Evolutionary conservation across 805 yeast species (phyloP), one percentile per base, ranked within the genome.

Genomic region (Monosporozyma siamensis): DNA sequence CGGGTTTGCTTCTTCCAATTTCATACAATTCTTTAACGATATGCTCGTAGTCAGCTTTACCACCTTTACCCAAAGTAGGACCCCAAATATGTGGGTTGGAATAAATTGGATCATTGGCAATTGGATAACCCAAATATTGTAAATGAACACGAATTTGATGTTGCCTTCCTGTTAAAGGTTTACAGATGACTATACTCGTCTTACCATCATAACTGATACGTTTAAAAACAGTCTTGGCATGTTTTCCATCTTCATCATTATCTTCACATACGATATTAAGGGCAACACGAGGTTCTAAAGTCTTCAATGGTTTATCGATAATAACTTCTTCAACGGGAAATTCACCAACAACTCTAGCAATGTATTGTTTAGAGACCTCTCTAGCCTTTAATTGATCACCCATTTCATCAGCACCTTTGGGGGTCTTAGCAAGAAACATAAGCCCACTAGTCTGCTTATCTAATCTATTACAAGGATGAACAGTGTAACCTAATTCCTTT

Each of bases 71-170:
- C 35, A 90, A 61, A 0, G 59, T 53, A 0, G 69, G 62, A 0
- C 97, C 97, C 96, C 97, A 92, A 0, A 85, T 80, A n/a, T 63
- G 59, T 14, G 72, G 74, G 51, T 83, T 85, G 2, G 95, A 81
- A 56, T 87, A 90, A 1, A 88, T 71, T 0, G 96, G 96, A 59
- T 90, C 98, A 56, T 90, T 89, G 3, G 83, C 86, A 37, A 90
- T 90, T 0, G 97, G 95, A 56, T 69, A 74, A 0, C 97, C 97
- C 14, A 92, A 52, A 49, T 71, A 81, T 62, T 89, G 95, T 43
- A 92, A 64, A 65, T 90, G 98, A 1, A 90, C 95, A 45, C 98
- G 68, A 40, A 90, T 88, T 59, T 90, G 98, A 60, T 90, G 98
- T 0, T 97, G 86, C 54, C 98, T 70, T 0, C 98, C 98, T 0